Base-by-base conservation (phyloP, 2,329 filamentous ascomycete species). In the Sporothrix globosa region DNA sequence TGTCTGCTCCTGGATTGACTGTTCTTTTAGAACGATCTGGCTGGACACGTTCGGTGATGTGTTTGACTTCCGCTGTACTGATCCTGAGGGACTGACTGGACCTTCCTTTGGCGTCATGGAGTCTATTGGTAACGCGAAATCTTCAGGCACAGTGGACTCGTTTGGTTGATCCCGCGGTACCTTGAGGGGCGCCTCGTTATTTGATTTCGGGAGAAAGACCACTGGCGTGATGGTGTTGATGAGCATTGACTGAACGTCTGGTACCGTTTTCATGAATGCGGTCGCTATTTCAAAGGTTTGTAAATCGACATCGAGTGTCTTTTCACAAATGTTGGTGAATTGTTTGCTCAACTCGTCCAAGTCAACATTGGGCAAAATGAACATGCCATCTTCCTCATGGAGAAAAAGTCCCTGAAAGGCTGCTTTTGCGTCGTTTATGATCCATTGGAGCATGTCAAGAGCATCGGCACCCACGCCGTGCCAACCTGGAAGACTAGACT, bases 361-460 rank as follows among this genome's bases (percentile, higher is more conserved):
- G 9, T 65, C 5, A 3, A 10, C 24, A 4, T 65, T 13, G 13
- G 21, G 41, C 19, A 34, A 17, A 1, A 14, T 1, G 24, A 50
- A 19, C 19, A 13, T 50, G 13, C n/a, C 50, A 7, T 54, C 6
- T 5, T 54, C 50, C 7, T 27, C 3, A 27, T 44, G 41, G 6
- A 6, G 2, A 39, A 48, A 39, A 4, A 54, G 13, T 3, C 5
- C 13, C 2, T 11, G 1, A 13, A 54, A 63, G 2, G n/a, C 50
- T 7, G n/a, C 41, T 17, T 70, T 48, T 3, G 0, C 3, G 34
- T 53, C 24, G 4, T 9, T 9, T n/a, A 68, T 19, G 0, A 72
- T 70, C 68, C 67, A 71, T 7, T 68, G 69, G 9, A 72, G 50
- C 46, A 70, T 30, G 2, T 21, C 21, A 0, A 10, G 30, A 3